Percentiles rank a stretch among this genome's conserved stretches.
phyloP scores from a whole-genome alignment of 2,329 filamentous ascomycete species.

The Pseudogymnoascus sp. region DNA sequence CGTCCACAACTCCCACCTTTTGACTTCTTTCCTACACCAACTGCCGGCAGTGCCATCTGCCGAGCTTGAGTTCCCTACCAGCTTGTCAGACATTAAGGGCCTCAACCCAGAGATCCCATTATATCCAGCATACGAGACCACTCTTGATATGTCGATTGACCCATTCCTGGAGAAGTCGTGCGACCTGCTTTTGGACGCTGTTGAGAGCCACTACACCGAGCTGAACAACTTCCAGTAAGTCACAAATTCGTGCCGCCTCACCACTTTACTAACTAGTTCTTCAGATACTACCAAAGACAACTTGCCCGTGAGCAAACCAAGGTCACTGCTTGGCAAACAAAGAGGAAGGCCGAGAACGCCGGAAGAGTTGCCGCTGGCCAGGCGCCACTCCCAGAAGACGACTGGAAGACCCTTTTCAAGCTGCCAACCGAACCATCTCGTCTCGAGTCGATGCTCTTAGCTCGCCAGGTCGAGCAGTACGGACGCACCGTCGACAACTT shows the following conservation, averaged over 20 bases:
- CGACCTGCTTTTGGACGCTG: slow-evolving; percentile 90
- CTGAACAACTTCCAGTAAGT: slow-evolving; percentile 90
- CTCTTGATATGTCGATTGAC: slow-evolving; percentile 84
- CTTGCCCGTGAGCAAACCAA: slow-evolving; percentile 90
- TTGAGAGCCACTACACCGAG: slow-evolving; percentile 96
- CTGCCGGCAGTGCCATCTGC: slow-evolving; percentile 60
- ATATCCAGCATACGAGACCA: slow-evolving; percentile 76
- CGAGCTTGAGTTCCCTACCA: slow-evolving; percentile 67
- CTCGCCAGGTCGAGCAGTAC: slow-evolving; percentile 95
- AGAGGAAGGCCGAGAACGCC: slow-evolving; percentile 93
- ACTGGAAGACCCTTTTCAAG: slow-evolving; percentile 98
- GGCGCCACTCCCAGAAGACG: slow-evolving; percentile 80
- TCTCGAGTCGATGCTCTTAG: slow-evolving; percentile 89
- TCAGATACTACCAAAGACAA: slow-evolving; percentile 76
- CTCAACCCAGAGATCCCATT: slow-evolving; percentile 58
- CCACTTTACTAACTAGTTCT: background rate
- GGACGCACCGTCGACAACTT: slow-evolving; percentile 95
- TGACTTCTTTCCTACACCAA: slow-evolving; percentile 93
- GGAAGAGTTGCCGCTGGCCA: slow-evolving; percentile 81
- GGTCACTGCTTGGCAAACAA: slow-evolving; percentile 92
- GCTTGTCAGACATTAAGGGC: slow-evolving; percentile 67
- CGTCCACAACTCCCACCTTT: slow-evolving; percentile 94
- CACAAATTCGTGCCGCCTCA: background rate
- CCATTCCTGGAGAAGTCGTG: slow-evolving; percentile 98
- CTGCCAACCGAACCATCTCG: slow-evolving; percentile 89